phyloP scores from a whole-genome alignment of 306 rosid genomes.

The Vigna angularis region DNA sequence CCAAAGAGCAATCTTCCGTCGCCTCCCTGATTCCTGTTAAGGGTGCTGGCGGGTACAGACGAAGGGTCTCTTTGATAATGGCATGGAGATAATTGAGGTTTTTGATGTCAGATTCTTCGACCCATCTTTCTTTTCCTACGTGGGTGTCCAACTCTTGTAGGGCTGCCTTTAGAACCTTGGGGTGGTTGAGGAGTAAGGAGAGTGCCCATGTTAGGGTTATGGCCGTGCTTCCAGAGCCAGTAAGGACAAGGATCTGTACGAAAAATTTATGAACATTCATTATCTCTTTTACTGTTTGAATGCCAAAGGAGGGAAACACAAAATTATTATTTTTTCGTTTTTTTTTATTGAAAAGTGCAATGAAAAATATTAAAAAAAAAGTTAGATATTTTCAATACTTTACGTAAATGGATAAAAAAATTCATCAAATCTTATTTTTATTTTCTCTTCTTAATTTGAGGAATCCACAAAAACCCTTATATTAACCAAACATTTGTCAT shows the following conservation, averaged over 20 bases:
- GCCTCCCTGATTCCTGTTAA: conserved; percentile 56
- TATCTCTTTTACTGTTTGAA: too few relatives aligned
- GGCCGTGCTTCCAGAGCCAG: conserved; percentile 56
- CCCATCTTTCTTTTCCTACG: conserved; percentile 52
- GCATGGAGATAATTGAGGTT: conserved; percentile 49
- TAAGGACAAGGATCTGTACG: conserved; percentile 43
- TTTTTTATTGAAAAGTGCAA: too few relatives aligned
- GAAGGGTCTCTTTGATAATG: conserved; percentile 55
- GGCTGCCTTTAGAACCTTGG: conserved; percentile 33
- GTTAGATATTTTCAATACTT: background rate
- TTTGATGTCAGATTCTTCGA: conserved; percentile 49
- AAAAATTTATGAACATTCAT: background rate
- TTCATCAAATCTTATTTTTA: too few relatives aligned
- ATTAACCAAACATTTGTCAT: background rate
- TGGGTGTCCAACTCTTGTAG: conserved; percentile 44
- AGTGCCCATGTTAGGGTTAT: conserved; percentile 56
- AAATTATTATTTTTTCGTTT: too few relatives aligned
- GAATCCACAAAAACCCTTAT: too few relatives aligned
- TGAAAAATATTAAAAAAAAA: too few relatives aligned
- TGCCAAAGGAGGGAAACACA: too few relatives aligned
- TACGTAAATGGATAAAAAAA: too few relatives aligned
- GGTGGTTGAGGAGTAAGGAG: conserved; percentile 52
- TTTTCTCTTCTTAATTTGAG: too few relatives aligned
- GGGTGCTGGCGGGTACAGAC: conserved; percentile 61
- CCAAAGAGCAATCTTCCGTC: conserved; percentile 44